A percentile compares a stretch with the other conserved stretches of the same genome.
These are phyloP conservation scores for Phaeosphaeriaceae sp. DNA, from an alignment of 2,329 filamentous ascomycete species.

Conservation along the genomic window DNA sequence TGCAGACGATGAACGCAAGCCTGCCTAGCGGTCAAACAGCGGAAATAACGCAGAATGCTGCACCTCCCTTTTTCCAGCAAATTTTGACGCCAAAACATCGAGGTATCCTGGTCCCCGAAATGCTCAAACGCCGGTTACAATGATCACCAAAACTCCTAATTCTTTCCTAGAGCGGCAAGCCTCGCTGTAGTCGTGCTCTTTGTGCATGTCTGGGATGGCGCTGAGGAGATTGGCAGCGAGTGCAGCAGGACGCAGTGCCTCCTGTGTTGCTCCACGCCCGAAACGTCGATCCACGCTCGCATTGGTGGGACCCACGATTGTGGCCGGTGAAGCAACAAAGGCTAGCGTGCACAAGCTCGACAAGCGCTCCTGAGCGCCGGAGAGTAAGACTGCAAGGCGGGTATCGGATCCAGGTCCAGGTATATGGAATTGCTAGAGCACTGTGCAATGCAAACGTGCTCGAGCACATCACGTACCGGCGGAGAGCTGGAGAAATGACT, in stretches of 20 bases:
- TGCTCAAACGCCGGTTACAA: conserved; percentile 36
- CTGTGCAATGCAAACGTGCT: conserved; percentile 17
- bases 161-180: conserved; percentile 20
- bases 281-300: conserved; percentile 6
- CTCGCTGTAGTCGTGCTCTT: background rate
- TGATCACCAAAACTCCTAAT: conserved; percentile 36
- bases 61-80: background rate
- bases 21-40: background rate
- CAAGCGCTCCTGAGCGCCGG: conserved; percentile 4
- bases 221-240: background rate
- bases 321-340: conserved; percentile 7
- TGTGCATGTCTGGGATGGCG: background rate
- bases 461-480: conserved; percentile 15
- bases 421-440: background rate
- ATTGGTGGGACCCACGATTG: conserved; percentile 14
- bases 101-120: conserved; percentile 40
- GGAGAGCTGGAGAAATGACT: conserved; percentile 14
- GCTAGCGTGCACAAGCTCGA: background rate
- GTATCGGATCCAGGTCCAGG: background rate
- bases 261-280: conserved; percentile 6
- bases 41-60: background rate
- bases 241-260: conserved; percentile 3
- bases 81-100: conserved; percentile 16
- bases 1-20: background rate
- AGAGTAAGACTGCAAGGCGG: conserved; percentile 1